Evolutionary conservation across 257 asterid species (phyloP).

Genomic region (Solanum okadae): DNA sequence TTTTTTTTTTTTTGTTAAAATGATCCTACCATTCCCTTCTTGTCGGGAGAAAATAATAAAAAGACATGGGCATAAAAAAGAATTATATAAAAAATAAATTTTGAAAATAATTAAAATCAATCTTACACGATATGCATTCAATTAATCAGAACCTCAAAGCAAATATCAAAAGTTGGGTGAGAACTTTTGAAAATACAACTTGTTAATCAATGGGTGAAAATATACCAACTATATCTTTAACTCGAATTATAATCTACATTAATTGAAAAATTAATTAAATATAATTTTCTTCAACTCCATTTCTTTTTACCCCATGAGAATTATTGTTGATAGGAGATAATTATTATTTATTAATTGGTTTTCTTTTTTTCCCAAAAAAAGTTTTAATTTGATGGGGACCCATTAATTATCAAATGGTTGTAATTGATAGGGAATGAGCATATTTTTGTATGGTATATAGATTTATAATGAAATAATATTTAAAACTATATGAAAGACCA

Average conservation of each 20-base stretch:
- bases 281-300: neutral
- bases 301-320: neutral
- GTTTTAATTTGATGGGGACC: constrained; percentile 3
- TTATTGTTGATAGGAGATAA: neutral
- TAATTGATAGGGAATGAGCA: constrained; percentile 8
- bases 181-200: neutral
- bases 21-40: constrained; percentile 1
- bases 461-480: neutral
- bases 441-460: neutral
- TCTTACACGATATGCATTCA: neutral
- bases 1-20: neutral
- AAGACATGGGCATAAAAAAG: neutral
- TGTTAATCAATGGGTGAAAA: neutral
- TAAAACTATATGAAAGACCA: neutral
- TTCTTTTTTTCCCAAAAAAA: neutral
- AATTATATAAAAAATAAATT: neutral
- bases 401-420: neutral
- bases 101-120: neutral
- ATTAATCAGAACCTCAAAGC: neutral
- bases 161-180: neutral
- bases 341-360: neutral
- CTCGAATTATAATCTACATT: neutral
- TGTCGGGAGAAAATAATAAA: neutral
- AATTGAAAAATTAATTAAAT: neutral
- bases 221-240: neutral